These are phyloP conservation scores for Murraya paniculata DNA, from an alignment of 345 rosid genomes.

Conservation along the genomic window DNA sequence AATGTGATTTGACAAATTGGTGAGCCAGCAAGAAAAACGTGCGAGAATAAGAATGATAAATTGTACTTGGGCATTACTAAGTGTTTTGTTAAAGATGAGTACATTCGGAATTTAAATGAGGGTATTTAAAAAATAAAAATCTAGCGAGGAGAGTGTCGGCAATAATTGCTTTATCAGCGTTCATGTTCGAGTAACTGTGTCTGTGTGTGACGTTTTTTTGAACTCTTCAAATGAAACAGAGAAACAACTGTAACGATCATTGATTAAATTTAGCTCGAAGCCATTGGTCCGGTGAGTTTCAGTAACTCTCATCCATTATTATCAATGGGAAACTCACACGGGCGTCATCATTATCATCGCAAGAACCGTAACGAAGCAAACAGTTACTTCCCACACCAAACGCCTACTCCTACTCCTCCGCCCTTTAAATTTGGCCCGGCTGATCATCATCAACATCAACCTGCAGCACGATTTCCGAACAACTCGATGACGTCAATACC, in stretches of 20 bases:
- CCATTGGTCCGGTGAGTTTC: background rate
- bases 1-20: no score
- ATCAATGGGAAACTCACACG: conserved; percentile 46
- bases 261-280: background rate
- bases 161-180: background rate
- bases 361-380: conserved; percentile 27
- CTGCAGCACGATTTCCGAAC: conserved; percentile 12
- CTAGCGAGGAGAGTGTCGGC: background rate
- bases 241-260: background rate
- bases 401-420: conserved; percentile 9
- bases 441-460: conserved; percentile 9
- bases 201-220: background rate
- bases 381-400: conserved; percentile 8
- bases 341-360: conserved; percentile 29
- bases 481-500: conserved; percentile 44
- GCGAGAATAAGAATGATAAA: no score
- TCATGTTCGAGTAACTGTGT: background rate
- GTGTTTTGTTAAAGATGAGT: no score
- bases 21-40: no score
- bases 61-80: no score
- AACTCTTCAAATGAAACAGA: background rate
- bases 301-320: background rate
- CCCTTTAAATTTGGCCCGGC: conserved; percentile 10
- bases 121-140: background rate
- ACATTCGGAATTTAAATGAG: no score